Conservation (phyloP, 257 asterid species). For the Salvia miltiorrhiza region DNA sequence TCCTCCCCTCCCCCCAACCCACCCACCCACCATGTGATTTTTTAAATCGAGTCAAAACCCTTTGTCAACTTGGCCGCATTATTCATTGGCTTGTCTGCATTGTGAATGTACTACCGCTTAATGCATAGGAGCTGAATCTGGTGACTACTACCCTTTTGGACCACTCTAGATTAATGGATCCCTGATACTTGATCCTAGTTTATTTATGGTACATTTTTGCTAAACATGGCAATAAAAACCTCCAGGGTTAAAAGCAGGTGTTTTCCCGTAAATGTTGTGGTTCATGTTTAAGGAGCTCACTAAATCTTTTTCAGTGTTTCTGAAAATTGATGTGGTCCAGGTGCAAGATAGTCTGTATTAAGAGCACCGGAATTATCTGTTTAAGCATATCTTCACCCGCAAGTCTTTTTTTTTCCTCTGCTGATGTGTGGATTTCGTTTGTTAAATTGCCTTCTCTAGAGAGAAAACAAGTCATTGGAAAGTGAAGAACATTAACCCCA, state of each 20-base stretch:
- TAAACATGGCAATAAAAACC: neutral
- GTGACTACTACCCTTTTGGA: constrained; percentile 6
- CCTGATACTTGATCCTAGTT: neutral
- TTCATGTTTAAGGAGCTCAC: constrained; percentile 6
- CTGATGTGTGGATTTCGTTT: constrained; percentile 11
- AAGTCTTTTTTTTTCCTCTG: constrained; percentile 8
- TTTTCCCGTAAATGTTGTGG: neutral
- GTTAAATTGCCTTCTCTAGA: constrained; percentile 33
- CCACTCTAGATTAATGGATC: neutral
- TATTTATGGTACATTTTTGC: neutral
- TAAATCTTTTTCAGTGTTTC: neutral
- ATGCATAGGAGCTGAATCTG: constrained; percentile 6
- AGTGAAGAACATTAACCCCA: constrained; percentile 74
- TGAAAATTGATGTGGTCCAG: constrained; percentile 7
- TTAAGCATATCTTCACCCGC: neutral
- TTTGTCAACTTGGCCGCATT: neutral
- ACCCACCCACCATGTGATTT: neutral
- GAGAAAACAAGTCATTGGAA: constrained; percentile 91
- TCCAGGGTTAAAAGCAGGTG: neutral
- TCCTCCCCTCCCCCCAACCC: no score
- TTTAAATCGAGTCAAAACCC: neutral
- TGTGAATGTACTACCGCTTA: neutral
- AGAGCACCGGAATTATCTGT: constrained; percentile 9
- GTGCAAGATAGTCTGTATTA: neutral
- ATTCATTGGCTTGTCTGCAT: neutral